phyloP scores from a whole-genome alignment of 2,329 filamentous ascomycete genomes.

The Immersiporthe knoxdaviesiana region DNA sequence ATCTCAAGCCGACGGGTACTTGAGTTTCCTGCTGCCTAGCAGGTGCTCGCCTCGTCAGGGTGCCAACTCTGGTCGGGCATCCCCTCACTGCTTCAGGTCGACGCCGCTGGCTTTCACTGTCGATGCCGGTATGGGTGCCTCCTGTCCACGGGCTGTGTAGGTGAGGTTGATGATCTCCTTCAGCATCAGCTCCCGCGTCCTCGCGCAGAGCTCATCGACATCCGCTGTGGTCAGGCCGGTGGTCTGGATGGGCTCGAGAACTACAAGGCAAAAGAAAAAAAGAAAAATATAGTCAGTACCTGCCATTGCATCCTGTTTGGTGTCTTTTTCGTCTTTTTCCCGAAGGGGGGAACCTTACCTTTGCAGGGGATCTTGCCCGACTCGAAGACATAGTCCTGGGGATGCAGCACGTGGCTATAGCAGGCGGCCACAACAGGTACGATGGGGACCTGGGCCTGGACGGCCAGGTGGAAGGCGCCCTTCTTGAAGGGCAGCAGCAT shows the following conservation, averaged over 20 bases:
- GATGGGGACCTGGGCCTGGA: conserved; percentile 91
- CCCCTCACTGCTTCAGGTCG: conserved; percentile 28
- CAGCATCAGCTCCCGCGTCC: conserved; percentile 76
- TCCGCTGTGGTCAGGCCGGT: conserved; percentile 72
- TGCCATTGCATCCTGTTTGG: not conserved
- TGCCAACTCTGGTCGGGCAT: conserved; percentile 29
- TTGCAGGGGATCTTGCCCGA: conserved; percentile 74
- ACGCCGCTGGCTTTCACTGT: conserved; percentile 28
- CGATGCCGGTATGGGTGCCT: conserved; percentile 27
- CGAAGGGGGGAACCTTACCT: conserved; percentile 54
- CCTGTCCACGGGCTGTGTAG: conserved; percentile 50
- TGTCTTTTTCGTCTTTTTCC: not conserved
- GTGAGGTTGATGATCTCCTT: conserved; percentile 62
- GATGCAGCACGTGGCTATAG: conserved; percentile 73
- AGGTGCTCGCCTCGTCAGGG: conserved; percentile 31
- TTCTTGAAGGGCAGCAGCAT: conserved; percentile 96
- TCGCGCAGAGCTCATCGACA: conserved; percentile 72
- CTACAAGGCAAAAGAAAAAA: conserved; percentile 44
- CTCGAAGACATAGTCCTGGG: conserved; percentile 67
- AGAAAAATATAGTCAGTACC: conserved; percentile 2
- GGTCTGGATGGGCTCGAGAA: conserved; percentile 81
- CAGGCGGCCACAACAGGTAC: conserved; percentile 83
- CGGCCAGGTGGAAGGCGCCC: conserved; percentile 93
- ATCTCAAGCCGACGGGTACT: not conserved
- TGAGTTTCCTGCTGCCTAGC: not conserved